These are phyloP conservation scores for Fusarium heterosporum DNA, from an alignment of 2,329 filamentous ascomycete species.

Conservation along the genomic window DNA sequence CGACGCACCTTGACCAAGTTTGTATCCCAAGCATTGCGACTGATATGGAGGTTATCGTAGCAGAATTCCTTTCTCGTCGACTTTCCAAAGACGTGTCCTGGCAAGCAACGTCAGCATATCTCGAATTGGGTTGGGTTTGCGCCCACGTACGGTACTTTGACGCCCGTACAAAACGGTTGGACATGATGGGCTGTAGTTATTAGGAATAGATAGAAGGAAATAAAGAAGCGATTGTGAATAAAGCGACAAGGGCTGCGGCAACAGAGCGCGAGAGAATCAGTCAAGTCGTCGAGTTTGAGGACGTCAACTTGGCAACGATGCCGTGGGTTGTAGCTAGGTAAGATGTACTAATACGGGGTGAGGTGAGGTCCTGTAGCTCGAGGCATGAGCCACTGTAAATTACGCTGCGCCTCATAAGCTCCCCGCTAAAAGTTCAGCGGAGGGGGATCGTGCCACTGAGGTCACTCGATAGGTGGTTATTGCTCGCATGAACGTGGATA, in stretches of 20 bases:
- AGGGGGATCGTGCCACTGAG: conserved; percentile 28
- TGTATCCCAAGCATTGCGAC: conserved; percentile 98
- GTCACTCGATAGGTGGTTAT: neutral
- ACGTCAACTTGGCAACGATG: conserved; percentile 41
- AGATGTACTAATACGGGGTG: conserved; percentile 32
- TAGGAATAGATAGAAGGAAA: conserved; percentile 18
- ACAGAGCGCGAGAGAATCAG: conserved; percentile 19
- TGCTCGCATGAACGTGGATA: conserved; percentile 22
- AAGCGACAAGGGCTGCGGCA: conserved; percentile 14
- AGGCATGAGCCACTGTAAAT: conserved; percentile 41
- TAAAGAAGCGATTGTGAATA: conserved; percentile 5
- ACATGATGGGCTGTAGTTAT: conserved; percentile 58
- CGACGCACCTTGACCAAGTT: conserved; percentile 95
- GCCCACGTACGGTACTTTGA: conserved; percentile 73
- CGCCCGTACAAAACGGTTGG: conserved; percentile 74
- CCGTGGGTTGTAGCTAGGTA: conserved; percentile 38
- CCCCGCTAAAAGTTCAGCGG: conserved; percentile 23
- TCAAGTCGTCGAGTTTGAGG: conserved; percentile 11
- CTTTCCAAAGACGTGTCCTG: conserved; percentile 98
- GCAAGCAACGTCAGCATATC: conserved; percentile 46
- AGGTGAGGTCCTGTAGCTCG: conserved; percentile 23
- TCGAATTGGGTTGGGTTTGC: conserved; percentile 42
- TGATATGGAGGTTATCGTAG: conserved; percentile 98
- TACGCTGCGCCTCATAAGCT: conserved; percentile 45
- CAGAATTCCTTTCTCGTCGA: conserved; percentile 96